Conservation (phyloP, 148 eudicot species). For the Rhododendron williamsianum region DNA sequence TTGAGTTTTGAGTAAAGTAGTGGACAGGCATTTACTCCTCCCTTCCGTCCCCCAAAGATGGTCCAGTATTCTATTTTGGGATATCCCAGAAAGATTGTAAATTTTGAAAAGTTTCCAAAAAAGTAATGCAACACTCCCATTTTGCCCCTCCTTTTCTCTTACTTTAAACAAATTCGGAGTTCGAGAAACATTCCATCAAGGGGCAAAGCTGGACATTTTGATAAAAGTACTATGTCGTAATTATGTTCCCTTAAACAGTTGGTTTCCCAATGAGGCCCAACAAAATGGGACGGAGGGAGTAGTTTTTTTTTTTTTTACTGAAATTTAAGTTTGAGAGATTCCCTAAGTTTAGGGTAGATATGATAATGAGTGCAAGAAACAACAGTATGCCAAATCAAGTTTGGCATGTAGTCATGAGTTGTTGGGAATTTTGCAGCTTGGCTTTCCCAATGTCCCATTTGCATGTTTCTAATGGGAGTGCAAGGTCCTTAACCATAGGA, state of each 20-base stretch:
- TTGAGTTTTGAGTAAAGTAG: not conserved
- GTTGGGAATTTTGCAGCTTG: conserved; percentile 11
- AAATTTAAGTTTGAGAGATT: not conserved
- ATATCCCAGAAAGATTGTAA: too few species aligned
- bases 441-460: not conserved
- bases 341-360: not conserved
- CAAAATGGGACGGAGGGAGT: not conserved
- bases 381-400: not conserved
- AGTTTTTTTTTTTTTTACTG: not conserved
- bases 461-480: not conserved
- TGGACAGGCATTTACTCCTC: not conserved
- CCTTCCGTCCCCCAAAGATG: too few species aligned
- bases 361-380: conserved; percentile 1
- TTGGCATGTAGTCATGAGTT: not conserved
- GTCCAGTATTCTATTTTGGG: not conserved
- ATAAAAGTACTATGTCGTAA: not conserved
- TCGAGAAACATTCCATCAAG: not conserved
- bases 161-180: too few species aligned
- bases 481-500: not conserved
- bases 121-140: not conserved
- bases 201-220: too few species aligned
- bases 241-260: not conserved
- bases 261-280: not conserved
- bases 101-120: not conserved
- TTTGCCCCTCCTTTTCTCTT: not conserved